Evolutionary conservation across 768 basidiomycete genomes (phyloP).

Genomic region (Russula sp.): DNA sequence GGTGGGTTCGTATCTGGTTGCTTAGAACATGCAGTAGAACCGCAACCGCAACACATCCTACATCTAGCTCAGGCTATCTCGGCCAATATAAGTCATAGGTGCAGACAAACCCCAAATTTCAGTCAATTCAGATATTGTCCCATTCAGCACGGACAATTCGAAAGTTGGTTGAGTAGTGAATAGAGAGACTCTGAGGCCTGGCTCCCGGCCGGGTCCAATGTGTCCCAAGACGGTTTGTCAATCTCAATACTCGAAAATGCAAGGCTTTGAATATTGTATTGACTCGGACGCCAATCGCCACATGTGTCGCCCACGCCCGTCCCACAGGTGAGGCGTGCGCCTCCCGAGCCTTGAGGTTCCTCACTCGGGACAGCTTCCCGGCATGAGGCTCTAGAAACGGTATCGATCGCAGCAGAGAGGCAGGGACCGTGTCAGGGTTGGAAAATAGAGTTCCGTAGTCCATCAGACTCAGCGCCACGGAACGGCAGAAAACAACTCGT

Average conservation of each 20-base stretch:
- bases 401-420: not conserved
- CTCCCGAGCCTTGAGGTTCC: not conserved
- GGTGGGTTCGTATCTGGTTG: too few relatives aligned
- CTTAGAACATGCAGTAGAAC: too few relatives aligned
- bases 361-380: not conserved
- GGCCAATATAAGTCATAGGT: too few relatives aligned
- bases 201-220: not conserved
- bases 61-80: too few relatives aligned
- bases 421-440: not conserved
- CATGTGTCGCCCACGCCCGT: not conserved
- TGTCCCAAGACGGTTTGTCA: not conserved
- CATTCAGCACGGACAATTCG: too few relatives aligned
- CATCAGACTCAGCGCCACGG: not conserved
- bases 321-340: not conserved
- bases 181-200: not conserved
- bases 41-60: too few relatives aligned
- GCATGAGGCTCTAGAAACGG: not conserved
- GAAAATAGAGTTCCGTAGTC: not conserved
- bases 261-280: not conserved
- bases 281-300: not conserved
- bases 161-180: too few relatives aligned
- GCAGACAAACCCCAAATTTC: too few relatives aligned
- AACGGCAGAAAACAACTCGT: not conserved
- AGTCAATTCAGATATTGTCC: too few relatives aligned
- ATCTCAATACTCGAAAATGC: not conserved